Evolutionary conservation across 805 yeast genomes (phyloP).

Genomic region (Candida odintsovae): DNA sequence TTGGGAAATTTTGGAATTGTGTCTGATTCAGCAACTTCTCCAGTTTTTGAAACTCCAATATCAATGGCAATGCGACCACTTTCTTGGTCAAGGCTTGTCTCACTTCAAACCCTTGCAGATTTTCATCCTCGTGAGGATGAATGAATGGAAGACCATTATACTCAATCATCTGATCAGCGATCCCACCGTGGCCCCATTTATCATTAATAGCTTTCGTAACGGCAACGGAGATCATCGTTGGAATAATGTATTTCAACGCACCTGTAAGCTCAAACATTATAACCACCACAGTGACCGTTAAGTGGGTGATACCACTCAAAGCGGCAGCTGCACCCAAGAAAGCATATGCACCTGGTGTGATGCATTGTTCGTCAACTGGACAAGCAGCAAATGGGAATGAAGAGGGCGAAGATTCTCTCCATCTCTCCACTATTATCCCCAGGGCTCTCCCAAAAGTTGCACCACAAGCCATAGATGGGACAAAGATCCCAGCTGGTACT

Average conservation of each 20-base stretch:
- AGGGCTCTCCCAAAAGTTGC: conserved; percentile 89
- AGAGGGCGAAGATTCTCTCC: conserved; percentile 35
- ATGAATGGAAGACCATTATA: conserved; percentile 86
- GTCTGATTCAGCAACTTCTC: conserved; percentile 30
- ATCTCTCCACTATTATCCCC: conserved; percentile 62
- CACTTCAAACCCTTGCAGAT: conserved; percentile 42
- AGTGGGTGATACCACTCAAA: conserved; percentile 87
- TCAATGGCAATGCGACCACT: conserved; percentile 33
- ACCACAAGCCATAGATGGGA: conserved; percentile 96
- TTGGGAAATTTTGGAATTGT: conserved; percentile 45
- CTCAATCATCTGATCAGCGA: conserved; percentile 90
- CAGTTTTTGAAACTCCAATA: conserved; percentile 30
- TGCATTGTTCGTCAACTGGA: conserved; percentile 44
- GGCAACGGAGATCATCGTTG: conserved; percentile 94
- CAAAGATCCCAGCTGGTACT: conserved; percentile 97
- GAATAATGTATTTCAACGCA: conserved; percentile 84
- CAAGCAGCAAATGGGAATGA: conserved; percentile 31
- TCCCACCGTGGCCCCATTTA: conserved; percentile 72
- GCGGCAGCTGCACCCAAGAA: conserved; percentile 96
- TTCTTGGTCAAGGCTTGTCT: conserved; percentile 58
- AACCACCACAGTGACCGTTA: conserved; percentile 89
- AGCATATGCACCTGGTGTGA: conserved; percentile 93
- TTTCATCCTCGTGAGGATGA: conserved; percentile 64
- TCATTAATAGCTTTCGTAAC: conserved; percentile 78
- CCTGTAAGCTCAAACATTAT: conserved; percentile 97